These are phyloP conservation scores for Dioszegia aurantiaca DNA, from an alignment of 768 basidiomycete species.

Conservation along the genomic window DNA sequence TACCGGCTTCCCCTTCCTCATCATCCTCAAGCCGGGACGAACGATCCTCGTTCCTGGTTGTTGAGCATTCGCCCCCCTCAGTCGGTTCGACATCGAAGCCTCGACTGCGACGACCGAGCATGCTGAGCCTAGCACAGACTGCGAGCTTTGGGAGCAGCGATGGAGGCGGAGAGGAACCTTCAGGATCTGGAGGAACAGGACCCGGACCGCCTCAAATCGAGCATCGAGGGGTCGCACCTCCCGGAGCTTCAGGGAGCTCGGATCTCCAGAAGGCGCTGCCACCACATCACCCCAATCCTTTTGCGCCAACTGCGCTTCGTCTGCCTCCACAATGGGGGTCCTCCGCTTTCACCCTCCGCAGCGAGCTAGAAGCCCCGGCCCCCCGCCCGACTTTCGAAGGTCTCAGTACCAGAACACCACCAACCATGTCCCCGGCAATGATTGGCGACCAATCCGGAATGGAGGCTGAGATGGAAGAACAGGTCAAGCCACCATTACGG, in stretches of 20 bases:
- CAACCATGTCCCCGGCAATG: not conserved
- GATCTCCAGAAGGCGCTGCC: too few relatives aligned
- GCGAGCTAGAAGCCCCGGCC: conserved; percentile 23
- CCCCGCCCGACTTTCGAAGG: conserved; percentile 29
- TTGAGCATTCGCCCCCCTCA: conserved; percentile 22
- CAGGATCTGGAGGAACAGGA: not conserved
- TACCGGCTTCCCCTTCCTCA: conserved; percentile 23
- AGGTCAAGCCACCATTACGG: conserved; percentile 16
- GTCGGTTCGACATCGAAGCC: conserved; percentile 24
- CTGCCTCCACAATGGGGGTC: conserved; percentile 32
- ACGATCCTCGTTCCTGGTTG: not conserved
- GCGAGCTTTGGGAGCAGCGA: conserved; percentile 16
- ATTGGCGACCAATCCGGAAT: conserved; percentile 3
- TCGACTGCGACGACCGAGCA: conserved; percentile 35
- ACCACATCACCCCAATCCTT: not conserved
- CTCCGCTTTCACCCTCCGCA: conserved; percentile 12
- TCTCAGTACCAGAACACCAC: conserved; percentile 38
- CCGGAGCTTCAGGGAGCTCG: too few relatives aligned
- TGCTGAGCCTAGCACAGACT: conserved; percentile 36
- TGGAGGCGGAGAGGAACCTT: not conserved
- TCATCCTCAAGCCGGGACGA: conserved; percentile 15
- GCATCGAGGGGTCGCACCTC: too few relatives aligned
- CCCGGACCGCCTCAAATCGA: conserved; percentile 10
- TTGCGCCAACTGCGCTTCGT: conserved; percentile 15
- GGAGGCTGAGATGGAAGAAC: conserved; percentile 13